phyloP scores from a whole-genome alignment of 2,329 filamentous ascomycete genomes.

The Hypoxylon sp. region DNA sequence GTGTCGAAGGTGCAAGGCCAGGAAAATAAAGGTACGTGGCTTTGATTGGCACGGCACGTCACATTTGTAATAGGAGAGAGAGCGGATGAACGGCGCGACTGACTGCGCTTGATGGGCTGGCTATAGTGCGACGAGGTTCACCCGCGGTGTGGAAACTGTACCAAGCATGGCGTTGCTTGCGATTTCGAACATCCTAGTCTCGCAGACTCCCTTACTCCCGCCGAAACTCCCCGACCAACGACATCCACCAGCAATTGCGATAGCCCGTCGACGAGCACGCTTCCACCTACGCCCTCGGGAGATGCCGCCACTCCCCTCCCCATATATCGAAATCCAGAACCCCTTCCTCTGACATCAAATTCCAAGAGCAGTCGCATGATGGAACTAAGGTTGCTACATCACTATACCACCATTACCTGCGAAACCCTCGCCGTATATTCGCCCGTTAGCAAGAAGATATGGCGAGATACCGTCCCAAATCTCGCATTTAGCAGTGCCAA shows the following conservation, averaged over 20 bases:
- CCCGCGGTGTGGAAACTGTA: slow-evolving; percentile 71
- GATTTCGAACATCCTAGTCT: slow-evolving; percentile 67
- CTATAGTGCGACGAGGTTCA: slow-evolving; percentile 72
- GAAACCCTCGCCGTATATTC: slow-evolving; percentile 66
- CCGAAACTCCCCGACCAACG: slow-evolving; percentile 47
- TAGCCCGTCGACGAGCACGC: slow-evolving; percentile 40
- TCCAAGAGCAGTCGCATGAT: slow-evolving; percentile 57
- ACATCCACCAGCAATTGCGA: slow-evolving; percentile 43
- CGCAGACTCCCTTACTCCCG: slow-evolving; percentile 54
- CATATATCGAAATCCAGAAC: slow-evolving; percentile 48
- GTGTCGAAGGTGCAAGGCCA: slow-evolving; percentile 70
- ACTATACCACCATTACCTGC: slow-evolving; percentile 68
- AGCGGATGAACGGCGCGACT: slow-evolving; percentile 10
- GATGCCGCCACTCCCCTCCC: slow-evolving; percentile 47
- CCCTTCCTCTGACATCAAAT: slow-evolving; percentile 48
- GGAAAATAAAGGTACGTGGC: slow-evolving; percentile 71
- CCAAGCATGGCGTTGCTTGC: slow-evolving; percentile 71
- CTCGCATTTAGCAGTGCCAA: slow-evolving; percentile 67
- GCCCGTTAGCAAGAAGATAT: slow-evolving; percentile 62
- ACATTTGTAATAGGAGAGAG: background rate
- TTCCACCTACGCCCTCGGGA: slow-evolving; percentile 40
- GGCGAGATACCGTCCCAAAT: slow-evolving; percentile 67
- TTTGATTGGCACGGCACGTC: background rate
- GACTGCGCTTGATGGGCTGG: slow-evolving; percentile 2
- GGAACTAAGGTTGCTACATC: slow-evolving; percentile 70